Evolutionary conservation across 306 rosid species (phyloP).

Genomic region (Vicia sativa): DNA sequence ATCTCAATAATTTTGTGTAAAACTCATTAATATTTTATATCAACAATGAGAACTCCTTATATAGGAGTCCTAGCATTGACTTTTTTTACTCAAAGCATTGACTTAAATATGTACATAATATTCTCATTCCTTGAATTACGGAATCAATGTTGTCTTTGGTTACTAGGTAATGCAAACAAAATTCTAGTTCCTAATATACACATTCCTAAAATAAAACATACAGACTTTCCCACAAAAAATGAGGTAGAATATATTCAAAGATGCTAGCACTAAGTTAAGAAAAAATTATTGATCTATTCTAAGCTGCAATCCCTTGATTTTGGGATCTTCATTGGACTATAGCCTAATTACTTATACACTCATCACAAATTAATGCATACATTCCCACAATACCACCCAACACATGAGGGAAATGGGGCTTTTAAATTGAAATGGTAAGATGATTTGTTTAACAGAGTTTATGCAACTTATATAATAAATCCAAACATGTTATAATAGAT

Average conservation of each 20-base stretch:
- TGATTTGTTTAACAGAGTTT: conserved; percentile 22
- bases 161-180: neutral
- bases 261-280: neutral
- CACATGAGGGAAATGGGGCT: neutral
- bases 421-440: conserved; percentile 26
- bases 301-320: neutral
- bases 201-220: conserved; percentile 1
- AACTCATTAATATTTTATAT: neutral
- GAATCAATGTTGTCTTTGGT: neutral
- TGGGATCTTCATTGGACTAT: neutral
- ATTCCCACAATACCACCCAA: neutral
- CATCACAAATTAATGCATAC: neutral
- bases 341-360: conserved; percentile 5
- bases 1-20: neutral
- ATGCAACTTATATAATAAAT: conserved; percentile 30
- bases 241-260: neutral
- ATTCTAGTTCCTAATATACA: neutral
- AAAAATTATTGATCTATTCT: neutral
- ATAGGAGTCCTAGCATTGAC: neutral
- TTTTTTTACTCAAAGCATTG: neutral
- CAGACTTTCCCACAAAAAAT: neutral
- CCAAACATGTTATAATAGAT: conserved; percentile 28
- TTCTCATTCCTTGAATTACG: neutral
- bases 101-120: neutral
- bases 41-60: neutral